Evolutionary conservation across 2,329 filamentous ascomycete genomes (phyloP).

Genomic region (Dothistroma pini): DNA sequence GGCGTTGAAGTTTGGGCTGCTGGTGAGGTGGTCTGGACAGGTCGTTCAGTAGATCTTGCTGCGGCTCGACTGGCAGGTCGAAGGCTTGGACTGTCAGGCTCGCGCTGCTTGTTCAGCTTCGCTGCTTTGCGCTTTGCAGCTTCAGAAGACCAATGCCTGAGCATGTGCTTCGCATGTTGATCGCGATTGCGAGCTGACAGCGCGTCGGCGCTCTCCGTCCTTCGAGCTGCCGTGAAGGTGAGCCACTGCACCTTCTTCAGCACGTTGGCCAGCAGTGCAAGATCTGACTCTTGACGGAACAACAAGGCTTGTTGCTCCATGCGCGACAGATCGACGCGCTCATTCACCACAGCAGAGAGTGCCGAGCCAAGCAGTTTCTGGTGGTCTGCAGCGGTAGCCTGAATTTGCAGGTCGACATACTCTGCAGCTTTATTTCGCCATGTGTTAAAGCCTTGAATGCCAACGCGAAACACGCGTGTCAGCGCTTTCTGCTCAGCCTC

Average conservation of each 20-base stretch:
- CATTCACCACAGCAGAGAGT: slow-evolving; percentile 32
- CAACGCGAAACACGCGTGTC: slow-evolving; percentile 34
- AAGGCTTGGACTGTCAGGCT: slow-evolving; percentile 31
- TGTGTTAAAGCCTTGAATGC: slow-evolving; percentile 31
- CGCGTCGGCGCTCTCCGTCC: slow-evolving; percentile 51
- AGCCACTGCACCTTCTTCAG: slow-evolving; percentile 57
- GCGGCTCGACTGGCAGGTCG: slow-evolving; percentile 30
- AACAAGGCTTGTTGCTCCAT: slow-evolving; percentile 44
- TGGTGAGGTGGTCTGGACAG: slow-evolving; percentile 18
- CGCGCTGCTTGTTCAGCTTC: slow-evolving; percentile 17
- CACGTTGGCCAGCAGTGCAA: slow-evolving; percentile 45
- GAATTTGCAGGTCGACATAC: slow-evolving; percentile 26
- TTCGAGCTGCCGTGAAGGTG: slow-evolving; percentile 53
- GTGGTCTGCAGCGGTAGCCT: slow-evolving; percentile 32
- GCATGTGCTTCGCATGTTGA: slow-evolving; percentile 53
- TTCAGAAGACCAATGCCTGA: slow-evolving; percentile 53
- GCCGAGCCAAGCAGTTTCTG: slow-evolving; percentile 34
- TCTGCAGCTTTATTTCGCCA: slow-evolving; percentile 36
- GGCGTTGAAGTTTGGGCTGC: slow-evolving; percentile 24
- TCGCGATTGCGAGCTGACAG: slow-evolving; percentile 52
- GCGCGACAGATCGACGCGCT: slow-evolving; percentile 24
- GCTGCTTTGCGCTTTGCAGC: slow-evolving; percentile 32
- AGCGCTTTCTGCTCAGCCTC: slow-evolving; percentile 39
- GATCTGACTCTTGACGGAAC: slow-evolving; percentile 46
- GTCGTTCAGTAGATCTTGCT: slow-evolving; percentile 23